Evolutionary conservation across 2,329 filamentous ascomycete genomes (phyloP).

Genomic region (Cladorrhinum sp.): DNA sequence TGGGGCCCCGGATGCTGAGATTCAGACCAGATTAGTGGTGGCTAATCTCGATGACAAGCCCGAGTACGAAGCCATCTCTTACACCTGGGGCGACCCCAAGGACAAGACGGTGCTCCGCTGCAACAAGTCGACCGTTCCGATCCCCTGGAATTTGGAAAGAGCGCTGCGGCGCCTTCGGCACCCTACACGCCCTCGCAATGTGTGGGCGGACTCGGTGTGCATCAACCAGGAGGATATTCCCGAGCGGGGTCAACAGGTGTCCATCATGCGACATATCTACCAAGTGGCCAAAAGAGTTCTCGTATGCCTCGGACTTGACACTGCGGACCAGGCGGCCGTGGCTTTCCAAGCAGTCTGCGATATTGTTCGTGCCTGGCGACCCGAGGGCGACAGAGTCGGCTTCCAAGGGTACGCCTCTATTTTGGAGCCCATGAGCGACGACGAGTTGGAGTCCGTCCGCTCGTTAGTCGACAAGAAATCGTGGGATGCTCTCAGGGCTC

Average conservation of each 20-base stretch:
- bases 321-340: background rate
- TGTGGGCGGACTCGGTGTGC: constrained; percentile 8
- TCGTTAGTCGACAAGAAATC: constrained; percentile 3
- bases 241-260: constrained; percentile 6
- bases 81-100: constrained; percentile 12
- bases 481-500: constrained; percentile 15
- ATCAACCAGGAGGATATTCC: constrained; percentile 10
- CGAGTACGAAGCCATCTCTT: constrained; percentile 13
- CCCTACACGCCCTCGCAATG: background rate
- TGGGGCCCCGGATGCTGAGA: background rate
- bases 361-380: constrained; percentile 17
- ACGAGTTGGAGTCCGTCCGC: background rate
- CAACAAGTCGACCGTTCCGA: background rate
- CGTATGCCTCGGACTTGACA: constrained; percentile 9
- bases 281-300: background rate
- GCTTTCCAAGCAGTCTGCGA: constrained; percentile 14
- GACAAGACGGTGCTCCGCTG: constrained; percentile 1
- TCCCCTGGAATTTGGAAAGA: constrained; percentile 4
- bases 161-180: constrained; percentile 8
- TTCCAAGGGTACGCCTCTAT: constrained; percentile 14
- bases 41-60: constrained; percentile 12
- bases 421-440: constrained; percentile 9
- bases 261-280: constrained; percentile 14
- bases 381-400: constrained; percentile 2
- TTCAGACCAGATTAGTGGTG: constrained; percentile 3